Percentiles rank a stretch among this genome's conserved stretches.
phyloP scores from a whole-genome alignment of 176 grass and related monocot genomes.

The Miscanthus lutarioriparius region DNA sequence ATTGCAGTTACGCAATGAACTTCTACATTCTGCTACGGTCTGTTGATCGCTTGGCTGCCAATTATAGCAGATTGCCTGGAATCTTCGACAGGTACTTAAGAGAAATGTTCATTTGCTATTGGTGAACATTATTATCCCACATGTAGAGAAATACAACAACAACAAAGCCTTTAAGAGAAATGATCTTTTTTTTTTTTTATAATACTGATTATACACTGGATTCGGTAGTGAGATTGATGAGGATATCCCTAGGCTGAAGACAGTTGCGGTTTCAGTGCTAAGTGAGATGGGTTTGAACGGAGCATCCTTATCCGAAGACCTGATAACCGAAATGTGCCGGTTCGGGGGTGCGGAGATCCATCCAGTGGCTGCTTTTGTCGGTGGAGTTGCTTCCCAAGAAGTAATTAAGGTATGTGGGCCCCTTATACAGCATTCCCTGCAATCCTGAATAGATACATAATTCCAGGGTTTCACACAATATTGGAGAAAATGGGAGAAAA shows the following conservation, averaged over 20 bases:
- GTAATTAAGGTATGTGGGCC: conserved; percentile 65
- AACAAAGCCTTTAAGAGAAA: no score
- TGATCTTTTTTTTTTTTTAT: conserved; percentile 33
- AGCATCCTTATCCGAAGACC: conserved; percentile 66
- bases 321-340: conserved; percentile 84
- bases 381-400: conserved; percentile 84
- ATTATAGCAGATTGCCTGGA: conserved; percentile 73
- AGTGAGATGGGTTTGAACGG: conserved; percentile 74
- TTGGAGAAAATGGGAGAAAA: background rate
- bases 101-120: conserved; percentile 40
- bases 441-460: background rate
- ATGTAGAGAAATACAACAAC: conserved; percentile 39
- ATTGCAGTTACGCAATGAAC: conserved; percentile 67
- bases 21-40: conserved; percentile 85
- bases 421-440: background rate
- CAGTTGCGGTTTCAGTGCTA: conserved; percentile 63
- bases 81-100: conserved; percentile 70
- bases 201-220: conserved; percentile 59
- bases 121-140: conserved; percentile 36
- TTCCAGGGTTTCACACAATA: background rate
- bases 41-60: conserved; percentile 71
- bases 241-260: conserved; percentile 80
- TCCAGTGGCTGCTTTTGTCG: conserved; percentile 78
- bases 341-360: conserved; percentile 85
- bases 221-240: conserved; percentile 82